A percentile compares a stretch with the other conserved stretches of the same genome.
phyloP scores from a whole-genome alignment of 768 basidiomycete genomes.

The Suillus alpinus region DNA sequence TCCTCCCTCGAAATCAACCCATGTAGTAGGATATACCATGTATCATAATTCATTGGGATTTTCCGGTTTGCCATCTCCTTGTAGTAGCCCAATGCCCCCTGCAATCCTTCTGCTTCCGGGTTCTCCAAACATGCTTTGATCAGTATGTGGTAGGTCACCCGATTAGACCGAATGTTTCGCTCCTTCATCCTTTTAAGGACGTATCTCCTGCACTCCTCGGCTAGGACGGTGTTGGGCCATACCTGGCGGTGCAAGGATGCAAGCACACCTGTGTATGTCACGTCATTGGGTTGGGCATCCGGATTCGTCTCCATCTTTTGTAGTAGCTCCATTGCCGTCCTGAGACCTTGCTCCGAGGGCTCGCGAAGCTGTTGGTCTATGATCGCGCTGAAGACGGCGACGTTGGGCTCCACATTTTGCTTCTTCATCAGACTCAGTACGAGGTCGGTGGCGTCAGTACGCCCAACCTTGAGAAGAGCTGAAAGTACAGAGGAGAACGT shows the following conservation, averaged over 20 bases:
- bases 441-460: constrained; percentile 60
- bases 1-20: constrained; percentile 58
- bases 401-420: constrained; percentile 70
- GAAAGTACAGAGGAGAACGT: constrained; percentile 87
- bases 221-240: constrained; percentile 44
- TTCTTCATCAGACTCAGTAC: constrained; percentile 74
- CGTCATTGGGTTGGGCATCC: constrained; percentile 57
- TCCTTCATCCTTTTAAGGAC: constrained; percentile 60
- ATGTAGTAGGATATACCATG: constrained; percentile 74
- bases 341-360: constrained; percentile 50
- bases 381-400: constrained; percentile 75
- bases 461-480: constrained; percentile 66
- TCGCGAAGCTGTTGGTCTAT: constrained; percentile 71
- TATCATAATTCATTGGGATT: constrained; percentile 53
- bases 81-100: constrained; percentile 57
- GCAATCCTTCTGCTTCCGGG: constrained; percentile 45
- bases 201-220: constrained; percentile 44
- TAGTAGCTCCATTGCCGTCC: constrained; percentile 67
- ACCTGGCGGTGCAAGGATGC: constrained; percentile 64
- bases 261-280: constrained; percentile 83
- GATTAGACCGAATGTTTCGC: constrained; percentile 51
- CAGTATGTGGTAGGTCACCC: constrained; percentile 75
- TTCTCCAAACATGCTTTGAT: constrained; percentile 64
- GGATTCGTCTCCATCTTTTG: constrained; percentile 67
- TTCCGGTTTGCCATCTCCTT: constrained; percentile 54